Base-by-base conservation (phyloP, 768 basidiomycete genomes). In the Leccinum longicurvipes region DNA sequence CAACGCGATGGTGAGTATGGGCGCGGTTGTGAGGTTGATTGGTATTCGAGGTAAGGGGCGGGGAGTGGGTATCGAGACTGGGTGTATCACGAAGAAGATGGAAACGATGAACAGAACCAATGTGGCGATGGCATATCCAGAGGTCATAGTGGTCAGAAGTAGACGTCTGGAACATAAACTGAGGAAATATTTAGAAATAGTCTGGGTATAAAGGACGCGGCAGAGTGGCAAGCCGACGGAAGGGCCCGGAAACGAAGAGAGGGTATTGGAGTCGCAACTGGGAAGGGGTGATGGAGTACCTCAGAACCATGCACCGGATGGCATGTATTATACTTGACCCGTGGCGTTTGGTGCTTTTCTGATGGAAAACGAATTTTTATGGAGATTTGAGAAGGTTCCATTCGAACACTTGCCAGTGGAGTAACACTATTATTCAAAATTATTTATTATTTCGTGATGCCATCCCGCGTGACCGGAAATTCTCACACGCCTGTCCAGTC, bases 1-100 rank as follows among this genome's bases (percentile, higher is more conserved):
- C 29, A 83, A 64, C 2, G 75, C 74, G 24, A 84, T 81, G 11
- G 79, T 76, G 47, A 79, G 62, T 21, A 82, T 80, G 1, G 82
- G 82, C 1, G 82, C 79, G 3, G 81, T 82, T 1, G 77, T 80
- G 39, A 84, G 75, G 63, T 82, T 76, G 44, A 84, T 64, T 10
- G 69, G 72, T 19, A 80, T 63, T 27, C 63, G 68, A n/a, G 63
- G 61, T 45, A 70, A 60, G 4, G 67, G 73, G 3, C 75, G 60
- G 6, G 61, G 68, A 1, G 76, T 63, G 14, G 74, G 76, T 63
- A 83, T 72, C 2, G 72, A 63, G 28, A 80, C 65, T 2, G 80
- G 78, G 19, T 64, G 67, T 42, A 83, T 82, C 0, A 84, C 82
- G 55, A 79, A 78, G 52, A 76, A 62, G 39, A 80, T 83, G 5